phyloP scores from a whole-genome alignment of 805 yeast species.

The Candida oleophila region DNA sequence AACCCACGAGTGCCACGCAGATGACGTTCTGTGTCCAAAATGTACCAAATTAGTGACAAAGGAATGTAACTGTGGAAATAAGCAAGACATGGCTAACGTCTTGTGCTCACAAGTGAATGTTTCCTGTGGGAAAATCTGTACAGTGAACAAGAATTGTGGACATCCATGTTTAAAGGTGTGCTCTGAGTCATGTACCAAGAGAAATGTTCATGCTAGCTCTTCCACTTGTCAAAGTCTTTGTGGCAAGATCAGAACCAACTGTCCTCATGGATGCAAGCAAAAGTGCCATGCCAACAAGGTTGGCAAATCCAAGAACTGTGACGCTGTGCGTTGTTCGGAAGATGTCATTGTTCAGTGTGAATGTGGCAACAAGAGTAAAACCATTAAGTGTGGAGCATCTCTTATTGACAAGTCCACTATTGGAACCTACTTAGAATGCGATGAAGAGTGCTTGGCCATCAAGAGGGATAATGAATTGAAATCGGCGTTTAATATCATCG shows the following conservation, averaged over 20 bases:
- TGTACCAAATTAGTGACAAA: constrained; percentile 63
- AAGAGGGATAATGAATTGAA: constrained; percentile 62
- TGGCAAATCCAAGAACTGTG: constrained; percentile 43
- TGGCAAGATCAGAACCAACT: constrained; percentile 46
- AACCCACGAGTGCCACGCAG: constrained; percentile 75
- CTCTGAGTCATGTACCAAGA: constrained; percentile 57
- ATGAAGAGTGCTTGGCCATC: constrained; percentile 62
- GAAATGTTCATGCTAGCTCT: constrained; percentile 51
- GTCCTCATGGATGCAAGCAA: constrained; percentile 67
- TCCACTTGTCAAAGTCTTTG: constrained; percentile 58
- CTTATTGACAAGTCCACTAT: constrained; percentile 26
- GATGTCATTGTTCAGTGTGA: constrained; percentile 52
- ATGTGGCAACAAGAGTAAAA: constrained; percentile 58
- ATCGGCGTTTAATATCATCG: constrained; percentile 51
- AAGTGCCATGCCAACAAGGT: constrained; percentile 60
- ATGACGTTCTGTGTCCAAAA: constrained; percentile 63
- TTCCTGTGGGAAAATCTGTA: constrained; percentile 53
- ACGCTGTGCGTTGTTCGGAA: constrained; percentile 50
- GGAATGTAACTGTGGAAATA: constrained; percentile 60
- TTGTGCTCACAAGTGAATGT: constrained; percentile 68
- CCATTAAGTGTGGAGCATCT: constrained; percentile 60
- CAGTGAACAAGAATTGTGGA: constrained; percentile 34
- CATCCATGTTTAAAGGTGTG: constrained; percentile 57
- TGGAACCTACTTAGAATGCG: constrained; percentile 54
- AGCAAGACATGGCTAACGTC: constrained; percentile 53